phyloP scores from a whole-genome alignment of 768 basidiomycete genomes.

The Megacollybia marginata region DNA sequence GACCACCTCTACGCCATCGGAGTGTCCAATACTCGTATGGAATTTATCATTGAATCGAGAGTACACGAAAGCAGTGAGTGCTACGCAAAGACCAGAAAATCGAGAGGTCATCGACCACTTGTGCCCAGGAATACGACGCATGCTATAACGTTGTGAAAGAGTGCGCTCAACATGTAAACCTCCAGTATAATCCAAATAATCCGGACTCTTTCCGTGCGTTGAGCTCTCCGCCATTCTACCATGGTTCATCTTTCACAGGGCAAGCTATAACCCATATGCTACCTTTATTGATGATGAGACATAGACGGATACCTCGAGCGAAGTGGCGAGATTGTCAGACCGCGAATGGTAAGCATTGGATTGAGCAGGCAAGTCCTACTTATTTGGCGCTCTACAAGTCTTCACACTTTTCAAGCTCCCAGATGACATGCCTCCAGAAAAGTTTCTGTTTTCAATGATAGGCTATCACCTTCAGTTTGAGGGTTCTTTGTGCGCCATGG shows the following conservation, averaged over 20 bases:
- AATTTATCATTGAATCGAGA: slow-evolving; percentile 74
- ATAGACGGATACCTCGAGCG: slow-evolving; percentile 67
- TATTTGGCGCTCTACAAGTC: too few relatives aligned
- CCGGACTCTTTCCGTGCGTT: slow-evolving; percentile 62
- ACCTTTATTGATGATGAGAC: slow-evolving; percentile 81
- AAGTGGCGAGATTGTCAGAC: slow-evolving; percentile 66
- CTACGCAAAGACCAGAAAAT: background rate
- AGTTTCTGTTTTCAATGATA: slow-evolving; percentile 66
- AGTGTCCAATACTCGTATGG: slow-evolving; percentile 72
- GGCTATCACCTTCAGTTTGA: slow-evolving; percentile 70
- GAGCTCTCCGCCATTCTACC: background rate
- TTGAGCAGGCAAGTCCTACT: slow-evolving; percentile 46
- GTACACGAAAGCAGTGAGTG: slow-evolving; percentile 53
- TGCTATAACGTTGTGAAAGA: slow-evolving; percentile 53
- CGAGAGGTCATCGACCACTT: slow-evolving; percentile 2
- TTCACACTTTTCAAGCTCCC: slow-evolving; percentile 28
- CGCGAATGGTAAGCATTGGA: slow-evolving; percentile 69
- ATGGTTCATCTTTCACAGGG: slow-evolving; percentile 30
- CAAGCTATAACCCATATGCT: slow-evolving; percentile 67
- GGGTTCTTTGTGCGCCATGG: slow-evolving; percentile 72
- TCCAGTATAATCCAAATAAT: slow-evolving; percentile 47
- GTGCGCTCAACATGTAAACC: slow-evolving; percentile 51
- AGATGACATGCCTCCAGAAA: slow-evolving; percentile 57
- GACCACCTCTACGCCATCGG: slow-evolving; percentile 13
- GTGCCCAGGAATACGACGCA: slow-evolving; percentile 61